phyloP scores from a whole-genome alignment of 2,329 filamentous ascomycete species.

The Aspergillus alliaceus region DNA sequence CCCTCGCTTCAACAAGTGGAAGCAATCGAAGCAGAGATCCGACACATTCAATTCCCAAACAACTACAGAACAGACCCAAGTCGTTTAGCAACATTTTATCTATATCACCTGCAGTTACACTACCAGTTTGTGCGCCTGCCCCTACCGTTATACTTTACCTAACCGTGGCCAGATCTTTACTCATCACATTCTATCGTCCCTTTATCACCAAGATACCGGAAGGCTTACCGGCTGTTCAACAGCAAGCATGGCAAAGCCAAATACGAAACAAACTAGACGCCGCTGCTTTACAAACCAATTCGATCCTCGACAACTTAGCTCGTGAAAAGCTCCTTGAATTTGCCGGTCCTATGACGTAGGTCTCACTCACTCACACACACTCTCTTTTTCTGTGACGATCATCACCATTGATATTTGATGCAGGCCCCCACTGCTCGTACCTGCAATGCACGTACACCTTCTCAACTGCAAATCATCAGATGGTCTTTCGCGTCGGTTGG shows the following conservation, averaged over 20 bases:
- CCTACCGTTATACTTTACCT: not conserved
- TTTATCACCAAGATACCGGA: conserved; percentile 22
- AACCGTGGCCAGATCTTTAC: conserved; percentile 21
- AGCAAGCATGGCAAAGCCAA: conserved; percentile 21
- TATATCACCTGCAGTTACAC: conserved; percentile 30
- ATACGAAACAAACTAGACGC: conserved; percentile 23
- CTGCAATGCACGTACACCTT: conserved; percentile 27
- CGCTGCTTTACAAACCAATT: conserved; percentile 28
- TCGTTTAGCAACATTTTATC: conserved; percentile 17
- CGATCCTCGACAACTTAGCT: conserved; percentile 26
- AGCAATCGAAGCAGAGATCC: conserved; percentile 21
- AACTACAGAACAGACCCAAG: conserved; percentile 11
- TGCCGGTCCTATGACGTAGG: conserved; percentile 11
- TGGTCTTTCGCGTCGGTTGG: conserved; percentile 17
- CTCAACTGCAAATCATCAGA: conserved; percentile 24
- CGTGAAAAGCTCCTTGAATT: conserved; percentile 23
- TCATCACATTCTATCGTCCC: conserved; percentile 31
- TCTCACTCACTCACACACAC: not conserved
- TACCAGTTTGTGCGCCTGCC: conserved; percentile 25
- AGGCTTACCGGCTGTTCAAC: conserved; percentile 12
- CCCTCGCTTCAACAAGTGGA: conserved; percentile 22
- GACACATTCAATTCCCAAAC: conserved; percentile 17
- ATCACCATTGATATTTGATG: not conserved
- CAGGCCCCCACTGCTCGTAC: conserved; percentile 18
- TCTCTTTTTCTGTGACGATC: not conserved